Base-by-base conservation (phyloP, 805 yeast genomes). In the Candida rishiriensis region DNA sequence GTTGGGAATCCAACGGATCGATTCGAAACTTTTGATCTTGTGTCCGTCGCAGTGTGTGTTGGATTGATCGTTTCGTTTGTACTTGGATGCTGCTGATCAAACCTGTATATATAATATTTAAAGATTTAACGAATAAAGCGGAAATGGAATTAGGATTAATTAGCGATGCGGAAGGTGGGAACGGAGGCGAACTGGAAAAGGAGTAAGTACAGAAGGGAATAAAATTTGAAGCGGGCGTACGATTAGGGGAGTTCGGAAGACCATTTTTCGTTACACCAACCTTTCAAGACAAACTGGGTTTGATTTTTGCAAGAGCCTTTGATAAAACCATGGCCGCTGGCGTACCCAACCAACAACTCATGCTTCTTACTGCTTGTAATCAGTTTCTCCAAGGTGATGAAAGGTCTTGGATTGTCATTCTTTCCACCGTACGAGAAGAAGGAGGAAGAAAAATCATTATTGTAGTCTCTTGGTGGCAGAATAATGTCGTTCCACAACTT, bases 401-500 rank as follows among this genome's bases (percentile, higher is more conserved):
- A 12, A 7, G 15, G 26, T 21, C 26, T 21, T 9, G 10, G 29
- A 3, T 34, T 36, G 7, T 32, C 17, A n/a, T 14, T 34, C 16
- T 32, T 31, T 21, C 17, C 39, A 30, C 31, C 10, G 26, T 2
- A 15, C 16, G 9, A 18, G 21, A 34, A 34, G 15, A n/a, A 34
- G 9, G 17, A 30, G 10, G 34, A 11, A 18, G 31, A n/a, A 8
- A 14, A 14, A 4, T 3, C 29, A 16, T 15, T 11, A 10, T 40
- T 41, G 34, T 40, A 47, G 15, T 46, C 42, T 41, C 83, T 62
- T 18, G 84, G 82, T 3, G 72, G 72, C 21, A 80, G 59, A 2
- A 78, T 68, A 4, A 78, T 77, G 33, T 68, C 66, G 39, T 71
- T 64, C 81, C 83, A 78, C 31, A 78, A 56, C 51, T 75, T 72